A percentile compares a stretch with the other conserved stretches of the same genome.
phyloP scores from a whole-genome alignment of 2,329 filamentous ascomycete genomes.

The Hyphodiscus sp. region DNA sequence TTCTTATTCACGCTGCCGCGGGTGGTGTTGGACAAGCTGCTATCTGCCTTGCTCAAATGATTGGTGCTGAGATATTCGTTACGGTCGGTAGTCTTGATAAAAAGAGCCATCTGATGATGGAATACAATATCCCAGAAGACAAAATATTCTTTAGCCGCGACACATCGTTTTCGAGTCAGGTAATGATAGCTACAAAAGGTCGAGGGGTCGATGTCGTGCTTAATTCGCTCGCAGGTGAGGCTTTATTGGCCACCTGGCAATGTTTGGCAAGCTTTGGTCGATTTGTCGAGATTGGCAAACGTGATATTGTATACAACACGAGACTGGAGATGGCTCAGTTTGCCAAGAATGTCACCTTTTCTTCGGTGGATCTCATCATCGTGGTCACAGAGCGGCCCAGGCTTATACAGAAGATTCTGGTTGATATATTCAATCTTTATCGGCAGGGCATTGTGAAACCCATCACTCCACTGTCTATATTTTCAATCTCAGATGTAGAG shows the following conservation, averaged over 20 bases:
- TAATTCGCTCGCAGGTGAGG: background rate
- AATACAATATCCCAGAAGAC: background rate
- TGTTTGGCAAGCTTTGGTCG: background rate
- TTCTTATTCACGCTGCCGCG: constrained; percentile 29
- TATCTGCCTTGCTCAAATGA: constrained; percentile 17
- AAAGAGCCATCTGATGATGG: background rate
- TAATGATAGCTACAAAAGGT: background rate
- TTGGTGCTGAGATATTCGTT: background rate
- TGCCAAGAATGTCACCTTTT: background rate
- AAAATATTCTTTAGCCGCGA: background rate
- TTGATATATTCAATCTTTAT: background rate
- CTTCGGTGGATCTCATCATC: background rate
- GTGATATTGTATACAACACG: background rate
- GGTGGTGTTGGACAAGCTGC: constrained; percentile 29
- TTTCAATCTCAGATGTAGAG: background rate
- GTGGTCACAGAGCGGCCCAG: background rate
- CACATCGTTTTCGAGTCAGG: background rate
- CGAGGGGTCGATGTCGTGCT: background rate
- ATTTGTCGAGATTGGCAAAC: background rate
- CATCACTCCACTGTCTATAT: background rate
- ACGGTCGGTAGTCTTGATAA: constrained; percentile 2
- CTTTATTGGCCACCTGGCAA: background rate
- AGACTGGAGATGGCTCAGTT: background rate
- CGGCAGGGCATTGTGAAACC: background rate
- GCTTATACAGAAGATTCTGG: background rate